A percentile compares a stretch with the other conserved stretches of the same genome.
These are phyloP conservation scores for Trichophyton mentagrophytes DNA, from an alignment of 2,329 filamentous ascomycete species.

Conservation along the genomic window DNA sequence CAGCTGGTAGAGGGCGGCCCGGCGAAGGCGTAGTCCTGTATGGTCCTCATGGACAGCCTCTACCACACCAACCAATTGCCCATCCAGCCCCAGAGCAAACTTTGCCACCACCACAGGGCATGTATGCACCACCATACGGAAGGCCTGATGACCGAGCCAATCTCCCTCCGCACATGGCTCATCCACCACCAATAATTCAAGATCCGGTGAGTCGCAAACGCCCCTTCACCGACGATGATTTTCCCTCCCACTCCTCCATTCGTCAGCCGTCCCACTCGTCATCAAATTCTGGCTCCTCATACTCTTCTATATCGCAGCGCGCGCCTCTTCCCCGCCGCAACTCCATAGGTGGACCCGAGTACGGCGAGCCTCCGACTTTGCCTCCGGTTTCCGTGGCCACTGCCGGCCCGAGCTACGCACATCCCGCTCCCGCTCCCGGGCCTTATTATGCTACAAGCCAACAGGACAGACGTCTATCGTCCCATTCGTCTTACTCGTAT, in stretches of 20 bases:
- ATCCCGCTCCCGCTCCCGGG: conserved; percentile 20
- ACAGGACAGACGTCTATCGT: conserved; percentile 33
- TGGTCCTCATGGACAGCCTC: conserved; percentile 38
- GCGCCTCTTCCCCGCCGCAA: conserved; percentile 30
- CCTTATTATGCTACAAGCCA: conserved; percentile 27
- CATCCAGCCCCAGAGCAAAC: conserved; percentile 20
- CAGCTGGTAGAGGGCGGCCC: conserved; percentile 21
- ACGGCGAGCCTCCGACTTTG: conserved; percentile 36
- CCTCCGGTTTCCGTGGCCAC: conserved; percentile 36
- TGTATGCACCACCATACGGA: conserved; percentile 29
- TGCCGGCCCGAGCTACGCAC: conserved; percentile 32
- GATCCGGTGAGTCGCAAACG: conserved; percentile 35
- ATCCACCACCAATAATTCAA: conserved; percentile 21
- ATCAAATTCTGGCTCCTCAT: conserved; percentile 20
- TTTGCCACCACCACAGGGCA: conserved; percentile 29
- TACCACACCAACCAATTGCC: conserved; percentile 16
- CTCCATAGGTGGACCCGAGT: conserved; percentile 34
- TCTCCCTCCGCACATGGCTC: conserved; percentile 26
- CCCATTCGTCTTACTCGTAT: conserved; percentile 33
- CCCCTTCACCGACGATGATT: conserved; percentile 15
- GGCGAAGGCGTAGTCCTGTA: conserved; percentile 33
- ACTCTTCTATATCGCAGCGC: conserved; percentile 24
- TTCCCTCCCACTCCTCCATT: conserved; percentile 8
- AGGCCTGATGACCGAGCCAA: conserved; percentile 17
- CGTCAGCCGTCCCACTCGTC: conserved; percentile 14